Conservation (phyloP, 176 grass and related monocot genomes). For the Triticum aestivum region IWGSC_CS_RefSeq_v2.1 NC_057813.1:24161097-24161596, state of each 20-base stretch:
- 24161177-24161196: neutral
- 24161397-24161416: neutral
- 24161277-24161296: constrained; percentile 65
- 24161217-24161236: constrained; percentile 16
- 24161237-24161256: constrained; percentile 69
- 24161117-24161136: constrained; percentile 15
- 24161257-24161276: constrained; percentile 71
- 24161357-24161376: constrained; percentile 83
- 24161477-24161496: no score
- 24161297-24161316: constrained; percentile 64
- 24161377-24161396: constrained; percentile 32
- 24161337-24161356: constrained; percentile 69
- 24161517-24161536: no score
- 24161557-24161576: constrained; percentile 10
- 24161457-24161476: neutral
- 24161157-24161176: neutral
- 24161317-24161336: constrained; percentile 57
- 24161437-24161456: neutral
- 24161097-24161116: constrained; percentile 64
- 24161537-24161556: neutral
- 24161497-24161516: no score
- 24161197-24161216: constrained; percentile 21
- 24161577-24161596: neutral
- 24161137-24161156: constrained; percentile 5
- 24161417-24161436: neutral